Base-by-base conservation (phyloP, 2,329 filamentous ascomycete genomes). In the Juglanconis sp. region DNA sequence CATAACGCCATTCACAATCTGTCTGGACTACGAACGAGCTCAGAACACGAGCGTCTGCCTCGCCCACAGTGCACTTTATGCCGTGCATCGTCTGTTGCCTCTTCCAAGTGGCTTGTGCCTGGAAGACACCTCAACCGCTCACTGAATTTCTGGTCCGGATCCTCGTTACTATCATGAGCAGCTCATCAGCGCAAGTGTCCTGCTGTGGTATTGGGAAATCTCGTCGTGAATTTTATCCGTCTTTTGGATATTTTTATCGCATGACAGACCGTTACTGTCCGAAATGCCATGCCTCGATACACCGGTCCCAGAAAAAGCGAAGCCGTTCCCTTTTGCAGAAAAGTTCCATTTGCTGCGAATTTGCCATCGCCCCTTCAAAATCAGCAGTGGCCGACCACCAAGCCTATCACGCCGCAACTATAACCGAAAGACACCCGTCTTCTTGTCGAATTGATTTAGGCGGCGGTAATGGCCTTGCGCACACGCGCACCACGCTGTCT, bases 401-500 rank as follows among this genome's bases (percentile, higher is more conserved):
- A 73, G 73, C 73, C 72, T 72, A 71, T 72, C 65, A 64, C 61
- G 65, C 63, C 65, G 60, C 66, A 63, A 64, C 64, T 59, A 62
- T 61, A 64, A 64, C 51, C 64, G 48, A 34, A 53, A 44, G 36
- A 55, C 56, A 47, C 60, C 56, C 47, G 46, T 49, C 51, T 47
- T 30, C 31, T 31, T 31, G 31, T 57, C 42, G 34, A 50, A 31
- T 31, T 51, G 48, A 59, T 74, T 77, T 87, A 88, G 75, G 86
- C 83, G 74, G 83, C 80, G 69, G 84, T 85, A 75, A 89, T 83
- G 74, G 86, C 86, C 79, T 82, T 79, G 77, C 82, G 85, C 71
- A 82, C 72, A 69, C 84, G 84, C 71, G 79, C 77, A 76, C 92
- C 95, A 77, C 93, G 92, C 87, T 99, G 95, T 85, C 94, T 91